Conservation (phyloP, 768 basidiomycete genomes). For the Crassisporium funariophilum region DNA sequence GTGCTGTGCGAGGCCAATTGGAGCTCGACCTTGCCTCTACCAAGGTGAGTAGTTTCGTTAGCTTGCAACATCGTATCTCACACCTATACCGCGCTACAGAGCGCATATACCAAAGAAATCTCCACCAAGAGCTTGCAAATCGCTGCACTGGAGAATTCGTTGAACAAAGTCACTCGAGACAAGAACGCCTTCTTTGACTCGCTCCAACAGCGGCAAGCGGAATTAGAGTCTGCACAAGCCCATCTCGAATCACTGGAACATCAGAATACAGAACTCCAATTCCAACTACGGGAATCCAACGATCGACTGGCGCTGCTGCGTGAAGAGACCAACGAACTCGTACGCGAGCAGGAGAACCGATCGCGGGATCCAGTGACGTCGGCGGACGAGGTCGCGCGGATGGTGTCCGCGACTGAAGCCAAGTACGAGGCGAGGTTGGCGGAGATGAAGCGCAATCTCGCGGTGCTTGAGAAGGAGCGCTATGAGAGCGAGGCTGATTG, state of each 20-base stretch:
- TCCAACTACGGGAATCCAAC: slow-evolving; percentile 78
- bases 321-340: slow-evolving; percentile 69
- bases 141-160: slow-evolving; percentile 65
- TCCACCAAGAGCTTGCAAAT: slow-evolving; percentile 62
- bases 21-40: slow-evolving; percentile 74
- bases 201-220: slow-evolving; percentile 86
- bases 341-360: slow-evolving; percentile 55
- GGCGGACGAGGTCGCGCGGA: slow-evolving; percentile 68
- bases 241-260: slow-evolving; percentile 75
- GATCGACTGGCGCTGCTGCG: slow-evolving; percentile 72
- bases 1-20: slow-evolving; percentile 64
- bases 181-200: slow-evolving; percentile 85
- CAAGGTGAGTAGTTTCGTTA: slow-evolving; percentile 53
- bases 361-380: slow-evolving; percentile 47
- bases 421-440: slow-evolving; percentile 77
- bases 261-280: slow-evolving; percentile 82
- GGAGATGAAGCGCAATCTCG: slow-evolving; percentile 68
- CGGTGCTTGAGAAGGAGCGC: slow-evolving; percentile 76
- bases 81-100: slow-evolving; percentile 41
- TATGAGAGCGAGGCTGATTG: slow-evolving; percentile 88
- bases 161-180: slow-evolving; percentile 70
- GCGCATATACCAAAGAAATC: slow-evolving; percentile 68
- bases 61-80: slow-evolving; percentile 4
- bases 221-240: slow-evolving; percentile 80
- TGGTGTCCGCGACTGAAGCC: slow-evolving; percentile 72